A percentile compares a stretch with the other conserved stretches of the same genome.
These are phyloP conservation scores for Nakazawaea populi DNA, from an alignment of 805 yeast genomes.

Conservation along the genomic window DNA sequence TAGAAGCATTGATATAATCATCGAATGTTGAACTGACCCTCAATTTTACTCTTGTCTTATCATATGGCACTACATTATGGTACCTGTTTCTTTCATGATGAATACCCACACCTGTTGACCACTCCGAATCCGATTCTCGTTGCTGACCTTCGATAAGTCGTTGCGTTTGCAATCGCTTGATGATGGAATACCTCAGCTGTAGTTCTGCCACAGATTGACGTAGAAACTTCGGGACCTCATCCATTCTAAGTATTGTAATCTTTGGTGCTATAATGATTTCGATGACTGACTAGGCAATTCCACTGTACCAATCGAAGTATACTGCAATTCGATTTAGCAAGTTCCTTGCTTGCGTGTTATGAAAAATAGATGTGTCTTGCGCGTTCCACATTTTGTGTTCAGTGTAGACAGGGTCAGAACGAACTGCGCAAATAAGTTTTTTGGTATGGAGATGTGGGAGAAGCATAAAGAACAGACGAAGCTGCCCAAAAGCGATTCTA, in stretches of 20 bases:
- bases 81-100: conserved; percentile 46
- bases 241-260: neutral
- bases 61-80: conserved; percentile 60
- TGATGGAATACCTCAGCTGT: neutral
- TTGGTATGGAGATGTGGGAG: too few relatives aligned
- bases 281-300: too few relatives aligned
- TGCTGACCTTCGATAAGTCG: neutral
- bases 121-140: conserved; percentile 11
- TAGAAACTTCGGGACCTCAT: conserved; percentile 1
- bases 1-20: conserved; percentile 34
- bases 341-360: too few relatives aligned
- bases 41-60: conserved; percentile 46
- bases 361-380: too few relatives aligned
- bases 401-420: too few relatives aligned
- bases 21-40: conserved; percentile 18
- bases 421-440: too few relatives aligned
- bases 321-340: too few relatives aligned
- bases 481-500: too few relatives aligned
- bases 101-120: conserved; percentile 13
- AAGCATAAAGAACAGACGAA: too few relatives aligned
- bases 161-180: neutral
- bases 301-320: too few relatives aligned
- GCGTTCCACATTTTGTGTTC: too few relatives aligned
- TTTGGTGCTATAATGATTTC: neutral
- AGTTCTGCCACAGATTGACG: neutral